These are phyloP conservation scores for Erythrobasidium yunnanense DNA, from an alignment of 768 basidiomycete genomes.

Conservation along the genomic window DNA sequence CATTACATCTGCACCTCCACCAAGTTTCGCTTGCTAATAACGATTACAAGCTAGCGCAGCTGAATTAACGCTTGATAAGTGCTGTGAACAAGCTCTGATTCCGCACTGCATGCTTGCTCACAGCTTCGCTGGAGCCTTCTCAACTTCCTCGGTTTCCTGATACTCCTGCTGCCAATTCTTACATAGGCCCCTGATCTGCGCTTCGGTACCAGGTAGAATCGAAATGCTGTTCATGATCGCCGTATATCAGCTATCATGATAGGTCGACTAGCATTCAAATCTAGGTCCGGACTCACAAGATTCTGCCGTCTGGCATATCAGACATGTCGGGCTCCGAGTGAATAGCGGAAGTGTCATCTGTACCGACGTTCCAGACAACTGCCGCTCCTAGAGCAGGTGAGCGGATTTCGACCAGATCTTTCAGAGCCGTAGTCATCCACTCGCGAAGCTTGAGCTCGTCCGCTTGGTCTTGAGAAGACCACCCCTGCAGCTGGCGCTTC, in stretches of 20 bases:
- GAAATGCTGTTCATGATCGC: neutral
- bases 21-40: no score
- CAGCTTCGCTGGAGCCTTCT: no score
- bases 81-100: no score
- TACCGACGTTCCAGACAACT: slow-evolving; percentile 6
- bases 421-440: neutral
- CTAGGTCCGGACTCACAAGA: slow-evolving; percentile 3
- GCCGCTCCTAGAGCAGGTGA: neutral
- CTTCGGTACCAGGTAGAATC: slow-evolving; percentile 9
- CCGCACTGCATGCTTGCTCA: no score
- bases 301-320: slow-evolving; percentile 6
- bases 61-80: no score
- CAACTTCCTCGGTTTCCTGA: neutral
- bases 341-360: neutral
- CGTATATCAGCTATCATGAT: neutral
- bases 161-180: neutral
- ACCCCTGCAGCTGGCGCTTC: neutral
- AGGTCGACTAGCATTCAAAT: neutral
- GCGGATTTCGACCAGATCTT: neutral
- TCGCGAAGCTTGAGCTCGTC: neutral
- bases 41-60: no score
- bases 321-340: slow-evolving; percentile 17
- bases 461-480: no score
- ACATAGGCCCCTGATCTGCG: neutral
- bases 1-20: no score